Evolutionary conservation across 139 green algal species (phyloP).

Genomic region (Pleodorina starrii): DNA sequence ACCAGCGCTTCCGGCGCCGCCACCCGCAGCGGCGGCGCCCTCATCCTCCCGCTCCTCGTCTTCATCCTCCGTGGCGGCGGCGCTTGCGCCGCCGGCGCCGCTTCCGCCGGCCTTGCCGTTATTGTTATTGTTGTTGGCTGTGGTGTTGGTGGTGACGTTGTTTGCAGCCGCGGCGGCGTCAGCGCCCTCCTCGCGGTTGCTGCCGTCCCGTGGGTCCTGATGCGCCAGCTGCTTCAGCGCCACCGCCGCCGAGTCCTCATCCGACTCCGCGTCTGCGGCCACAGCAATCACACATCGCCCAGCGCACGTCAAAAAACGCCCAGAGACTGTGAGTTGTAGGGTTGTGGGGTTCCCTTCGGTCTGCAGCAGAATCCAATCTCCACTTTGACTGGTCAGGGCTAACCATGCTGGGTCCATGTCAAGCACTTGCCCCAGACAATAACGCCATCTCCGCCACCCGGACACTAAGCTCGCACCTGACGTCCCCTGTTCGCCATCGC

Average conservation of each 20-base stretch:
- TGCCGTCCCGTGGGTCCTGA: conserved; percentile 1
- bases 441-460: too few relatives aligned
- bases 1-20: background rate
- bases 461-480: conserved; percentile 9
- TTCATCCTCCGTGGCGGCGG: background rate
- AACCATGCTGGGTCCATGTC: too few relatives aligned
- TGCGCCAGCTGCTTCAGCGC: conserved; percentile 39
- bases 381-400: too few relatives aligned
- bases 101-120: background rate
- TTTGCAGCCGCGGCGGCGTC: background rate
- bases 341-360: too few relatives aligned
- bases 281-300: too few relatives aligned
- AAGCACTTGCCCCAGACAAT: too few relatives aligned
- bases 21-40: background rate
- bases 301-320: too few relatives aligned
- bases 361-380: too few relatives aligned
- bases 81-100: background rate
- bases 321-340: too few relatives aligned
- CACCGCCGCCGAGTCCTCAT: conserved; percentile 43
- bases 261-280: conserved; percentile 19
- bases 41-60: background rate
- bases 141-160: background rate
- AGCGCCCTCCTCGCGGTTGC: background rate
- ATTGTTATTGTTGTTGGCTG: background rate
- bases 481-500: conserved; percentile 7